phyloP scores from a whole-genome alignment of 495 filamentous ascomycete genomes.

The Neurospora sp. region DNA sequence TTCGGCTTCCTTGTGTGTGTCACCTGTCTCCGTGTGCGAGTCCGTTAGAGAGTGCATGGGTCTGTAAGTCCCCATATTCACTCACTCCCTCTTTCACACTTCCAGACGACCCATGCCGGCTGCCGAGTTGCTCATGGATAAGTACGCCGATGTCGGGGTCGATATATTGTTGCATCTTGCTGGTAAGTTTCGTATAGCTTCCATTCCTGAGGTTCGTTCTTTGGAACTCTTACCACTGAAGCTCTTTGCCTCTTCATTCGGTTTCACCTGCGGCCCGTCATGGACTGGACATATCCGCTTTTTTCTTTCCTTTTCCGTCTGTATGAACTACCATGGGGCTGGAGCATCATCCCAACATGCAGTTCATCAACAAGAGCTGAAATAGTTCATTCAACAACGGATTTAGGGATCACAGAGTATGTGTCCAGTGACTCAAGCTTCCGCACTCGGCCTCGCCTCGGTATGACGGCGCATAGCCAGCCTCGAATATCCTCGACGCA shows the following conservation, averaged over 20 bases:
- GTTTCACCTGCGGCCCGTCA: neutral
- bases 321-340: neutral
- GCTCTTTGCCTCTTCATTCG: neutral
- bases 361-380: neutral
- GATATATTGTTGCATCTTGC: neutral
- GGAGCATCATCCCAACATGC: neutral
- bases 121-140: neutral
- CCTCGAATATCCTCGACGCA: neutral
- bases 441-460: neutral
- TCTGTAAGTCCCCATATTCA: neutral
- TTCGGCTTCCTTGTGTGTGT: neutral
- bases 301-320: neutral
- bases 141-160: neutral
- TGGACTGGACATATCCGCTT: neutral
- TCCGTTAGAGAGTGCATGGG: neutral
- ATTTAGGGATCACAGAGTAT: neutral
- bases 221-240: neutral
- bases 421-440: neutral
- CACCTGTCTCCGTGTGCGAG: neutral
- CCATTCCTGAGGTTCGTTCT: neutral
- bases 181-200: neutral
- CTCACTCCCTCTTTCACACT: neutral
- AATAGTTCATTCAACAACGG: neutral
- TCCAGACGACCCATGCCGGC: neutral
- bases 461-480: neutral